Evolutionary conservation across 345 rosid genomes (phyloP).

Genomic region (Carallia brachiata): DNA sequence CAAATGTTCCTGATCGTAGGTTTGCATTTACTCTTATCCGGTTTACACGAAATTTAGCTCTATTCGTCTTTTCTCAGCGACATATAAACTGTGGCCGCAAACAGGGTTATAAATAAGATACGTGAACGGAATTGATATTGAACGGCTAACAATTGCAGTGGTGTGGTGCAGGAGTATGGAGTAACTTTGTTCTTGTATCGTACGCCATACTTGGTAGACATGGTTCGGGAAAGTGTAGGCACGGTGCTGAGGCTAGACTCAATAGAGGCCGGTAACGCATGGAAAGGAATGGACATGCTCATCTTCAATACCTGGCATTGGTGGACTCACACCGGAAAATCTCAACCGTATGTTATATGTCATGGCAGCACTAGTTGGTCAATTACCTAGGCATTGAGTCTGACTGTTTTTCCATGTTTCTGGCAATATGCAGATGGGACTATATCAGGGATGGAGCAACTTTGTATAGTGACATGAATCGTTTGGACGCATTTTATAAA

Average conservation of each 20-base stretch:
- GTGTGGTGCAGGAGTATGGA: conserved; percentile 58
- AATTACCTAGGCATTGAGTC: not conserved
- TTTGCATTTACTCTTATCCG: too few species aligned
- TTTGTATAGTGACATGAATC: conserved; percentile 63
- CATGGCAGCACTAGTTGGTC: not conserved
- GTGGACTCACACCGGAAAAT: conserved; percentile 84
- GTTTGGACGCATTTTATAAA: conserved; percentile 63
- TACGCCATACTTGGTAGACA: conserved; percentile 84
- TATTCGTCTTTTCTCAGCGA: too few species aligned
- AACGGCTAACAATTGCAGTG: not conserved
- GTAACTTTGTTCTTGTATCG: conserved; percentile 63
- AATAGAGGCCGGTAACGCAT: conserved; percentile 57
- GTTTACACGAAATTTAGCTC: too few species aligned
- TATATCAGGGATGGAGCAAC: conserved; percentile 56
- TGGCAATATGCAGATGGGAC: conserved; percentile 61
- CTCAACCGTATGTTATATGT: conserved; percentile 49
- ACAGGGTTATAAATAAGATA: too few species aligned
- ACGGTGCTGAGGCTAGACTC: conserved; percentile 64
- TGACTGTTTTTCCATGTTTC: not conserved
- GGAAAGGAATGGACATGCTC: conserved; percentile 83
- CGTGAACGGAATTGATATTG: not conserved
- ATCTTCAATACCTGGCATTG: conserved; percentile 96
- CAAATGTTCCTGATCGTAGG: too few species aligned
- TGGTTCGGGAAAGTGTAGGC: conserved; percentile 53
- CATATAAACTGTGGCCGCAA: too few species aligned